phyloP scores from a whole-genome alignment of 2,329 filamentous ascomycete genomes.

The Venturia pyrina region DNA sequence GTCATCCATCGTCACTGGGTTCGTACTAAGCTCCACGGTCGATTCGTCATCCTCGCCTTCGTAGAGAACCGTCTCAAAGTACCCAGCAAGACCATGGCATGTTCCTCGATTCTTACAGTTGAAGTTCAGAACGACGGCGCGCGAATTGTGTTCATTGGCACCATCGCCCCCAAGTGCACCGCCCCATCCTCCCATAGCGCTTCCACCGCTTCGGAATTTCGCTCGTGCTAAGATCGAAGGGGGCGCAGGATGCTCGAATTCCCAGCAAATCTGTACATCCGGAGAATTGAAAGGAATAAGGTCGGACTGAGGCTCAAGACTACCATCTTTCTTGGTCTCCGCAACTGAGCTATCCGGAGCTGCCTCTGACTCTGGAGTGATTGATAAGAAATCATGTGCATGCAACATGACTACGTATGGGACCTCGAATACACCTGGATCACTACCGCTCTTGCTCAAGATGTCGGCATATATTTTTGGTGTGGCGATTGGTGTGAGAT shows the following conservation, averaged over 20 bases:
- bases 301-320: not conserved
- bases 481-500: slow-evolving; percentile 82
- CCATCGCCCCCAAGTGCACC: slow-evolving; percentile 67
- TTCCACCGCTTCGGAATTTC: slow-evolving; percentile 50
- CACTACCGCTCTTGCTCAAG: slow-evolving; percentile 36
- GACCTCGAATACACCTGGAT: slow-evolving; percentile 70
- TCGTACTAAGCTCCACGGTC: slow-evolving; percentile 79
- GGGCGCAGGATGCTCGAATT: slow-evolving; percentile 68
- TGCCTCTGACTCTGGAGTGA: not conserved
- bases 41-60: slow-evolving; percentile 27
- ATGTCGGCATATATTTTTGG: slow-evolving; percentile 81
- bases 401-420: slow-evolving; percentile 93
- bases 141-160: slow-evolving; percentile 81
- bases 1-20: slow-evolving; percentile 79
- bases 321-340: not conserved
- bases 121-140: slow-evolving; percentile 71
- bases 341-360: not conserved
- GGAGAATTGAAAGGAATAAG: slow-evolving; percentile 17
- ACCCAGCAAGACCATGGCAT: slow-evolving; percentile 83
- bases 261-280: slow-evolving; percentile 66
- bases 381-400: slow-evolving; percentile 73
- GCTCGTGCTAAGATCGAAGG: slow-evolving; percentile 45
- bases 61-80: slow-evolving; percentile 96
- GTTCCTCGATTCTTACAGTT: slow-evolving; percentile 69
- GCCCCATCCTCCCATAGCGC: slow-evolving; percentile 57